Evolutionary conservation across 1,284 basidiomycete genomes (phyloP).

Genomic region (Leccinum subfulvum): DNA sequence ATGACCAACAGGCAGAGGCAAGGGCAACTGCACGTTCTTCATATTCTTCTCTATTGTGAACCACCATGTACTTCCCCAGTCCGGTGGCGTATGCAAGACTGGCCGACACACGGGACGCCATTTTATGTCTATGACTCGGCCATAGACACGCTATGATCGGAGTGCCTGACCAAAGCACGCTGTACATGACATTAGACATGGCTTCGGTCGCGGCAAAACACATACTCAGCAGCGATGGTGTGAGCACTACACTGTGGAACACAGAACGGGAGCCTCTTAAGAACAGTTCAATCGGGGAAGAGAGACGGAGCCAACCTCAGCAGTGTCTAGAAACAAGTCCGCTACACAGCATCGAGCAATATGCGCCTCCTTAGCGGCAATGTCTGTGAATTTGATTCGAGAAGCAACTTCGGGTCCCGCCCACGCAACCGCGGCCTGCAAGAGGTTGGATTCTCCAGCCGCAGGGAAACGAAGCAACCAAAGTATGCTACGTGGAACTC

Average conservation of each 20-base stretch:
- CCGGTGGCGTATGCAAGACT: conserved; percentile 58
- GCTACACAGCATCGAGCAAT: conserved; percentile 54
- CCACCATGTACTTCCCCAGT: conserved; percentile 55
- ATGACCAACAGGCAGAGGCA: conserved; percentile 37
- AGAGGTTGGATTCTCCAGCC: conserved; percentile 52
- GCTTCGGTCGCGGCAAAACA: conserved; percentile 1
- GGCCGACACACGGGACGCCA: conserved; percentile 61
- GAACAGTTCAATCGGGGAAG: background rate
- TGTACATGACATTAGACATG: conserved; percentile 21
- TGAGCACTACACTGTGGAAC: conserved; percentile 55
- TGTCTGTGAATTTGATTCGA: conserved; percentile 57
- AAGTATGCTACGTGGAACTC: conserved; percentile 53
- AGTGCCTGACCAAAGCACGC: conserved; percentile 61
- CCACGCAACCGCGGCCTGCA: conserved; percentile 49
- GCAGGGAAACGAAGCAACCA: conserved; percentile 64
- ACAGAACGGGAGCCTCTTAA: background rate
- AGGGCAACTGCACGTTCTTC: conserved; percentile 53
- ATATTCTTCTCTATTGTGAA: conserved; percentile 48
- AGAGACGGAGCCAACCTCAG: conserved; percentile 41
- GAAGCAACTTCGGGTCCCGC: conserved; percentile 53
- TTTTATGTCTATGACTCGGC: conserved; percentile 56
- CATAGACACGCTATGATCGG: conserved; percentile 60
- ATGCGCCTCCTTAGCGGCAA: conserved; percentile 53
- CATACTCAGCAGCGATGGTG: conserved; percentile 59
- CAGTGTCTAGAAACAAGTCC: conserved; percentile 63